Base-by-base conservation (phyloP, 345 rosid species). In the Eucalyptus grandis region DNA sequence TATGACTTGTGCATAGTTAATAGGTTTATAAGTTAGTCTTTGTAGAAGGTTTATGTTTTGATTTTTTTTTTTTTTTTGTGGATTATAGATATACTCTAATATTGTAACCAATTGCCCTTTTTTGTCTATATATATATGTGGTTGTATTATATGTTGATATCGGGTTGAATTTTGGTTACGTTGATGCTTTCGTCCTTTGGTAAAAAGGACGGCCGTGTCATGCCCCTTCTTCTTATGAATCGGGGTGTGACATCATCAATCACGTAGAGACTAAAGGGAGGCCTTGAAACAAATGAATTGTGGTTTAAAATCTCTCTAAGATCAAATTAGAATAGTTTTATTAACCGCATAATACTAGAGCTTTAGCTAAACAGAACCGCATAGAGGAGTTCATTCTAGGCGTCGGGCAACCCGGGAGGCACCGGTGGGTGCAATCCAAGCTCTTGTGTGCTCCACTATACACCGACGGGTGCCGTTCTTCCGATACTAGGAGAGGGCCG, bases 341-440 rank as follows among this genome's bases (percentile, higher is more conserved):
- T 24, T 27, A n/a, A 24, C 53, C 14, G 26, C 56, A 86, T n/a
- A 86, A 30, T 9, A 49, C 51, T 9, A 21, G 62, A 34, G n/a
- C 86, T 44, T 89, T 88, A 93, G 90, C 92, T 88, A 60, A 95
- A 93, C 86, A 96, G 93, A 88, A 94, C 88, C 27, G 94, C 94
- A 90, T 94, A 98, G 30, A 98, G 89, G 88, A 98, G 96, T 86
- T 90, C 90, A 90, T 96, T 98, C 99, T 96, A 98, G 22, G 99
- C 93, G 86, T 97, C 99, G 10, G 98, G 99, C 92, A 98, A 90
- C 14, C 99, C 98, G 98, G 99, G 51, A 98, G 93, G 90, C 99
- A 98, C 99, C 99, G 95, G 87, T 97, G 99, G 96, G 96, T 95
- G 83, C 99, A 97, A 37, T 96, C 99, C 7, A 88, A 90, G 19